phyloP scores from a whole-genome alignment of 2,329 filamentous ascomycete genomes.

The Cordyceps militaris region DNA sequence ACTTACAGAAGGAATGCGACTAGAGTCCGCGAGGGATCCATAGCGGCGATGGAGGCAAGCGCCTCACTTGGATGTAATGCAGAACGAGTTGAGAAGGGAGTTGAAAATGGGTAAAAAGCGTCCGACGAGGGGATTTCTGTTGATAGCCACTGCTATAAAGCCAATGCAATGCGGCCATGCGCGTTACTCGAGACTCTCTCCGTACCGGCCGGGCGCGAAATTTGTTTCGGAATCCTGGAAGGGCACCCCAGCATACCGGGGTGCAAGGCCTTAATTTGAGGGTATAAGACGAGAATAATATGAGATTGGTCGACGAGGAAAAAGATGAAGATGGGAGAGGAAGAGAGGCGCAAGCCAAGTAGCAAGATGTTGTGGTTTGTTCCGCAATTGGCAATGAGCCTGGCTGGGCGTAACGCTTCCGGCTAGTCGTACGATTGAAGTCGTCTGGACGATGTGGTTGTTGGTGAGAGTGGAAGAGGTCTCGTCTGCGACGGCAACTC shows the following conservation, averaged over 20 bases:
- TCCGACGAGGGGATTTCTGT: background rate
- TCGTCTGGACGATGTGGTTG: background rate
- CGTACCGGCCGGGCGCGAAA: background rate
- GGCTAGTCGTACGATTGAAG: background rate
- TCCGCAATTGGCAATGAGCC: background rate
- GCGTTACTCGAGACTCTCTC: background rate
- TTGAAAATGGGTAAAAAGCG: background rate
- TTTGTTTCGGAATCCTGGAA: slow-evolving; percentile 8
- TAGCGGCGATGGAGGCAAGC: slow-evolving; percentile 20
- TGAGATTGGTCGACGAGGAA: background rate
- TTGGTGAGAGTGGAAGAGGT: background rate
- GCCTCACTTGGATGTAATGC: background rate
- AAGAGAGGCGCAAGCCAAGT: background rate
- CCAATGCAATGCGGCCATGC: background rate
- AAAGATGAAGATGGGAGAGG: background rate
- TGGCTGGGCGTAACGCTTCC: background rate
- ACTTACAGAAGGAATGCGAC: slow-evolving; percentile 65
- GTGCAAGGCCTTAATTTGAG: background rate
- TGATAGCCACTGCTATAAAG: background rate
- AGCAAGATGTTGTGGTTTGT: background rate
- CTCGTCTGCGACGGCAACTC: background rate
- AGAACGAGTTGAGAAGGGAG: background rate
- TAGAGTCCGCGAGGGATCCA: slow-evolving; percentile 58
- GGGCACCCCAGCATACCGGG: background rate
- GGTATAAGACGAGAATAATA: background rate